These are phyloP conservation scores for Dioscorea alata DNA, from an alignment of 106 monocot species.

Conservation along the genomic window DNA sequence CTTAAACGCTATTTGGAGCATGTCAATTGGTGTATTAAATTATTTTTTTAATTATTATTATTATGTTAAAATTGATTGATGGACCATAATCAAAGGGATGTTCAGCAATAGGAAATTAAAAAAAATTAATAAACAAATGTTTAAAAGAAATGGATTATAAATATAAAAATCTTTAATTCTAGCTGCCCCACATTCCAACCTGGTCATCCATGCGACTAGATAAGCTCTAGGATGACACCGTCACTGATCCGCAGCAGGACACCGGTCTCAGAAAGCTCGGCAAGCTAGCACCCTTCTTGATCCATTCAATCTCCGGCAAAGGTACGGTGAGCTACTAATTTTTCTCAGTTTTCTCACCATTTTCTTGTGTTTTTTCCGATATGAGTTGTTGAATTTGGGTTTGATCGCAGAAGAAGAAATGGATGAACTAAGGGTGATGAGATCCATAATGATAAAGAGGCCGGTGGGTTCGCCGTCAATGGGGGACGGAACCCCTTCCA, in stretches of 20 bases:
- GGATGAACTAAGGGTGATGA: constrained; percentile 61
- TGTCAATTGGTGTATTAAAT: no score
- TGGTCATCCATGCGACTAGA: no score
- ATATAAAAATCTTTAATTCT: no score
- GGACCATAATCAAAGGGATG: no score
- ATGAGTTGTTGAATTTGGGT: neutral
- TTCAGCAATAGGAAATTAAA: no score
- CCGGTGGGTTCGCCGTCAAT: constrained; percentile 64
- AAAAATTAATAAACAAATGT: no score
- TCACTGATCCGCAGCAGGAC: constrained; percentile 35
- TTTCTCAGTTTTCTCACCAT: neutral
- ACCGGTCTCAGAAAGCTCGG: constrained; percentile 27
- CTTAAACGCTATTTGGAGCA: no score
- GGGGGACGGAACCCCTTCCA: constrained; percentile 52
- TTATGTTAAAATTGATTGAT: no score
- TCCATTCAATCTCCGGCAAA: constrained; percentile 1
- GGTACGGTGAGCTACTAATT: neutral
- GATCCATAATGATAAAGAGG: constrained; percentile 91
- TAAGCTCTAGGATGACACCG: constrained; percentile 45
- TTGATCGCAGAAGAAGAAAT: constrained; percentile 1
- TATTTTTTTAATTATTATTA: no score
- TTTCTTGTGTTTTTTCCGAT: neutral
- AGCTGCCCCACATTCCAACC: no score
- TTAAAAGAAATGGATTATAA: no score
- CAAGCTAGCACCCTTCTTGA: constrained; percentile 14